These are phyloP conservation scores for Nemania sp. DNA, from an alignment of 2,329 filamentous ascomycete genomes.

Conservation along the genomic window DNA sequence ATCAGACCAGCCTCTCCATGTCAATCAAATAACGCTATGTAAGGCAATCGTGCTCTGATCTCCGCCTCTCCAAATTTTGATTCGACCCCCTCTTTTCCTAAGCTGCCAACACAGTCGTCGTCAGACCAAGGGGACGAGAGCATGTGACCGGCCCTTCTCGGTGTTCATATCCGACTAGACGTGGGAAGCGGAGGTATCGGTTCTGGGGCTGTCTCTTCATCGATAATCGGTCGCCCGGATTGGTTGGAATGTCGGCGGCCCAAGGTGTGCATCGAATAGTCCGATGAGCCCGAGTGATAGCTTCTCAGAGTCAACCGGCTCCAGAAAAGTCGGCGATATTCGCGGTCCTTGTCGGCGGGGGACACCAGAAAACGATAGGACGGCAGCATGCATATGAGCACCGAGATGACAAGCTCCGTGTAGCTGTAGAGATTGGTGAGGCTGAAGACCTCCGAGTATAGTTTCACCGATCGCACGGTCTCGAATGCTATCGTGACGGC, in stretches of 20 bases:
- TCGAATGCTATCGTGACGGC: slow-evolving; percentile 28
- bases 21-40: no score
- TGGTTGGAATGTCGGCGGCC: neutral
- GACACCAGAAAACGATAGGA: slow-evolving; percentile 32
- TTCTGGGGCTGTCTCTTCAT: neutral
- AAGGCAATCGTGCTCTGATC: no score
- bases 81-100: no score
- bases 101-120: no score
- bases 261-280: neutral
- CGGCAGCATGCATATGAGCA: slow-evolving; percentile 29
- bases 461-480: slow-evolving; percentile 23
- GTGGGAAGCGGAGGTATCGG: neutral
- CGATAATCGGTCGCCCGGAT: neutral
- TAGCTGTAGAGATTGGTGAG: slow-evolving; percentile 29
- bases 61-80: no score
- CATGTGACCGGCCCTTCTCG: neutral
- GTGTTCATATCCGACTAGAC: neutral
- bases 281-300: neutral
- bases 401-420: slow-evolving; percentile 26
- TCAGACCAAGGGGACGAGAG: no score
- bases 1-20: neutral
- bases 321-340: slow-evolving; percentile 20
- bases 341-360: slow-evolving; percentile 23
- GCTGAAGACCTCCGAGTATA: slow-evolving; percentile 12
- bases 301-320: neutral